A percentile compares a stretch with the other conserved stretches of the same genome.
phyloP scores from a whole-genome alignment of 805 yeast genomes.

The Suhomyces tanzawaensis region DNA sequence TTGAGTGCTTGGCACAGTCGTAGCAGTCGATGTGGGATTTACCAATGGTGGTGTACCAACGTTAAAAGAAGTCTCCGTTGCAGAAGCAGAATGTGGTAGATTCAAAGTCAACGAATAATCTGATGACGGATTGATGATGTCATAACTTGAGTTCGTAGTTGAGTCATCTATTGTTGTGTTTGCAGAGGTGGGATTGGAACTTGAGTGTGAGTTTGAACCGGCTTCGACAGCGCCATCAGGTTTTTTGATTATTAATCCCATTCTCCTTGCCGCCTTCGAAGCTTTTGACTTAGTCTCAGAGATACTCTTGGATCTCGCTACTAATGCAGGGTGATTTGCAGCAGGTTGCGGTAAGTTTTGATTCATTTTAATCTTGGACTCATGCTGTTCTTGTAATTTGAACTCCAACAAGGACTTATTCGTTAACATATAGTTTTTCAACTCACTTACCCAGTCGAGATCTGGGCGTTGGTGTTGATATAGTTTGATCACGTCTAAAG shows the following conservation, averaged over 20 bases:
- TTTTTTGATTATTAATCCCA: conserved; percentile 66
- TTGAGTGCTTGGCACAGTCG: conserved; percentile 12
- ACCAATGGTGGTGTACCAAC: conserved; percentile 14
- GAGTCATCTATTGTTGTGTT: conserved; percentile 1
- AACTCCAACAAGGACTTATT: conserved; percentile 33
- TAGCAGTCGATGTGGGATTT: conserved; percentile 10
- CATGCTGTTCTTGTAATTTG: conserved; percentile 18
- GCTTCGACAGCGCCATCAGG: conserved; percentile 11
- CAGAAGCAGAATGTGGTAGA: conserved; percentile 25
- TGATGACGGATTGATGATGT: not conserved
- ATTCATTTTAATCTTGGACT: conserved; percentile 8
- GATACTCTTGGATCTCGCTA: conserved; percentile 29
- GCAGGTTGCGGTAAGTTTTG: conserved; percentile 7
- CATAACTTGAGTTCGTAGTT: not conserved
- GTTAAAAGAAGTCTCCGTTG: conserved; percentile 14
- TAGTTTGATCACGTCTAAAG: conserved; percentile 30
- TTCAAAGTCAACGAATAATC: conserved; percentile 8
- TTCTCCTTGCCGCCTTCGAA: conserved; percentile 68
- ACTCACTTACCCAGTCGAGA: conserved; percentile 43
- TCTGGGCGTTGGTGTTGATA: conserved; percentile 39
- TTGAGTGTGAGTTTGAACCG: not conserved
- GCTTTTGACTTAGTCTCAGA: conserved; percentile 43
- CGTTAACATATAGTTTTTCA: conserved; percentile 37
- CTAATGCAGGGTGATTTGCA: conserved; percentile 12
- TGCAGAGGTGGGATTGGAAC: not conserved